Base-by-base conservation (phyloP, 1,284 basidiomycete genomes). In the Marasmius oreades region DNA sequence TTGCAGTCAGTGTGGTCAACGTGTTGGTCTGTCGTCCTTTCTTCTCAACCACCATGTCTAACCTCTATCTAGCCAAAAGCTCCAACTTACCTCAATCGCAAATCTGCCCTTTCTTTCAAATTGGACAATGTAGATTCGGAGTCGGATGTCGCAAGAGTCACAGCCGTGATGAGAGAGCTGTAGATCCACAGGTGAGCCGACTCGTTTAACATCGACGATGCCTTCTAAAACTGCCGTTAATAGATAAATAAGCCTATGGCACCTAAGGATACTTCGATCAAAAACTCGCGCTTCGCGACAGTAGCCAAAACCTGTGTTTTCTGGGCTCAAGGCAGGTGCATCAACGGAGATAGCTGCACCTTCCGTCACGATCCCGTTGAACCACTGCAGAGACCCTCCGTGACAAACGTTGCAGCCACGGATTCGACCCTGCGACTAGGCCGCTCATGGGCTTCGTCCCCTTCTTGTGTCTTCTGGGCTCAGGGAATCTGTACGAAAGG, bases 261-360 rank as follows among this genome's bases (percentile, higher is more conserved):
- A n/a, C 5, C n/a, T 12, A 3, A 11, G 2, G 36, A n/a, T 37
- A 37, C 36, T 5, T 37, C 36, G 12, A n/a, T 11, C 5, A 11
- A 37, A 37, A 2, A 12, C 36, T 37, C 36, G 12, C 36, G 36
- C 5, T 37, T 37, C 5, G 12, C 36, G 36, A 37, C 36, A 18
- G n/a, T 7, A 47, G 18, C 48, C 48, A 34, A 28, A 34, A 12
- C 23, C 48, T 51, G 48, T n/a, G 24, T 33, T 26, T 33, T 28
- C 11, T 51, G 12, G 11, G 64, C 33, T 22, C 33, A n/a, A 39
- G 61, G 61, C n/a, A 51, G 50, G 14, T 67, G 65, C 28, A 59
- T 33, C 18, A 63, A 57, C 37, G 65, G 64, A 6, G 52, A 46
- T 7, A 55, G 46, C 31, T 67, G 64, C 54, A 59, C 56, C 43